phyloP scores from a whole-genome alignment of 139 green algal species.

The Volvox africanus region DNA sequence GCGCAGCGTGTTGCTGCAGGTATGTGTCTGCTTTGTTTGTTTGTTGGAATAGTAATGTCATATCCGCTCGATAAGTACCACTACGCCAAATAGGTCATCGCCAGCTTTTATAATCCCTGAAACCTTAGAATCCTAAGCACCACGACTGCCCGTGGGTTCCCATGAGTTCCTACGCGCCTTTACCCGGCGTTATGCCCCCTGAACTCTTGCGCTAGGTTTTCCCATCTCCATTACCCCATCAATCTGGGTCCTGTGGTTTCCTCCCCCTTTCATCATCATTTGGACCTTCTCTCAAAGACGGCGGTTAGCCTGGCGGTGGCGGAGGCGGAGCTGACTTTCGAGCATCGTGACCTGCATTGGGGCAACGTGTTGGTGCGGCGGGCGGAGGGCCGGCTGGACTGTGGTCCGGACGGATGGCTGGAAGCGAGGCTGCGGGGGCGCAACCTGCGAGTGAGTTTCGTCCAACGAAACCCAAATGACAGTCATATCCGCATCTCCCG shows the following conservation, averaged over 20 bases:
- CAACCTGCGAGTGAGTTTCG: background rate
- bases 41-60: background rate
- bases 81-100: background rate
- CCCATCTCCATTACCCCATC: background rate
- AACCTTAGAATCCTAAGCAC: too few relatives aligned
- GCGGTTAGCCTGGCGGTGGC: conserved; percentile 85
- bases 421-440: conserved; percentile 32
- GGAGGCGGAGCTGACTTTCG: conserved; percentile 92
- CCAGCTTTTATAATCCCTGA: background rate
- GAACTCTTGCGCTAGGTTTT: background rate
- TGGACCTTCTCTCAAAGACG: background rate
- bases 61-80: too few relatives aligned
- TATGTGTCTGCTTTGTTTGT: conserved; percentile 41
- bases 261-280: background rate
- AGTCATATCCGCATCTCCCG: too few relatives aligned
- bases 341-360: conserved; percentile 99
- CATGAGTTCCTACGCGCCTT: too few relatives aligned
- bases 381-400: background rate
- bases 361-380: conserved; percentile 74
- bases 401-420: background rate
- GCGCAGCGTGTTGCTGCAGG: conserved; percentile 90
- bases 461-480: too few relatives aligned
- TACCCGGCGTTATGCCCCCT: background rate
- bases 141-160: too few relatives aligned
- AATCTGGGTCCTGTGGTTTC: background rate